Evolutionary conservation across 306 rosid species (phyloP).

Genomic region (Ormosia emarginata): DNA sequence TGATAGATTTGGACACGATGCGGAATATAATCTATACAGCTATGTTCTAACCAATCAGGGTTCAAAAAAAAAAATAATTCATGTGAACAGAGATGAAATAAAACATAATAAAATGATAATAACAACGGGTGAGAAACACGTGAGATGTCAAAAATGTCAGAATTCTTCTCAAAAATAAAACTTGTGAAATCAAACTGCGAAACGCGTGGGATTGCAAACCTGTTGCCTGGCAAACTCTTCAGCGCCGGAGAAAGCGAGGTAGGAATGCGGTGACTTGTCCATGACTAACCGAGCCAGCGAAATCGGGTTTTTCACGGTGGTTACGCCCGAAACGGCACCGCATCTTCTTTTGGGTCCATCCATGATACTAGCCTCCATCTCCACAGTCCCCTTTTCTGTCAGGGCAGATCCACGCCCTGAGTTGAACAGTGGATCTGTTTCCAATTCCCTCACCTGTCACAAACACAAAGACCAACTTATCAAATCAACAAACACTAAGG

Average conservation of each 20-base stretch:
- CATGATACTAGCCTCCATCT: slow-evolving; percentile 98
- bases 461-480: neutral
- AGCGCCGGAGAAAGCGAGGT: slow-evolving; percentile 85
- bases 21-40: neutral
- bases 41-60: neutral
- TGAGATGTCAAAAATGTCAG: neutral
- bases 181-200: neutral
- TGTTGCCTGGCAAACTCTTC: slow-evolving; percentile 79
- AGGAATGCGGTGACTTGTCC: slow-evolving; percentile 98
- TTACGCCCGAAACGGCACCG: slow-evolving; percentile 88
- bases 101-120: no score
- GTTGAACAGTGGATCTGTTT: slow-evolving; percentile 85
- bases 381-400: slow-evolving; percentile 80
- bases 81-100: no score
- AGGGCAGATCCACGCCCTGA: slow-evolving; percentile 97
- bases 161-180: neutral
- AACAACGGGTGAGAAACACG: neutral
- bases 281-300: slow-evolving; percentile 89
- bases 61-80: neutral
- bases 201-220: slow-evolving; percentile 36
- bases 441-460: slow-evolving; percentile 76
- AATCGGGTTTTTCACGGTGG: slow-evolving; percentile 78
- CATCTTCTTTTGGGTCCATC: slow-evolving; percentile 83
- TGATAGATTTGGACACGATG: neutral
- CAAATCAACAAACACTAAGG: neutral